A percentile compares a stretch with the other conserved stretches of the same genome.
These are phyloP conservation scores for Epichloe elymi DNA, from an alignment of 2,329 filamentous ascomycete genomes.

Conservation along the genomic window DNA sequence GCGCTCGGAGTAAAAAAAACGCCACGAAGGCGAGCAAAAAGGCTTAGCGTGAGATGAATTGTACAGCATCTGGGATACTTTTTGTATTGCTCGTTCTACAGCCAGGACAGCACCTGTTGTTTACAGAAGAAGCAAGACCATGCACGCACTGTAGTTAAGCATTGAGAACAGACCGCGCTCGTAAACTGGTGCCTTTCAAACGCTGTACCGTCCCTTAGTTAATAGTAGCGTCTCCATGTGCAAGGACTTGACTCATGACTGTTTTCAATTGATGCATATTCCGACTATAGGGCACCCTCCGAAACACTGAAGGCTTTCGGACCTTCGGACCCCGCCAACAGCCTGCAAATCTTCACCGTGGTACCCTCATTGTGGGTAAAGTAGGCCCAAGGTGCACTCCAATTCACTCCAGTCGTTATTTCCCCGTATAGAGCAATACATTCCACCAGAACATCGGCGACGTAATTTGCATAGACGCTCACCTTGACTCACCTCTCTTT, in stretches of 20 bases:
- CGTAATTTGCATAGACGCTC: neutral
- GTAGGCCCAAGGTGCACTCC: neutral
- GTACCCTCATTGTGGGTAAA: neutral
- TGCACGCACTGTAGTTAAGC: neutral
- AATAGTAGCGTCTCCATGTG: neutral
- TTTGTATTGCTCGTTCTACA: neutral
- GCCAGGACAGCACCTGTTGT: neutral
- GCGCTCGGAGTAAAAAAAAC: neutral
- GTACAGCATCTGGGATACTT: neutral
- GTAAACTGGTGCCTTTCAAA: neutral
- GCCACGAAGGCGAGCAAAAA: neutral
- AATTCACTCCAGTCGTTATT: neutral
- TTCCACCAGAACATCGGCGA: neutral
- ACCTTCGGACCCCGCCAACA: slow-evolving; percentile 7
- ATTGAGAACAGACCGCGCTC: neutral
- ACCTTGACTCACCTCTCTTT: neutral
- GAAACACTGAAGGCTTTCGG: neutral
- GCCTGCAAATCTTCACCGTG: neutral
- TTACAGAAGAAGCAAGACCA: neutral
- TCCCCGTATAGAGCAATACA: neutral
- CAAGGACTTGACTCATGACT: neutral
- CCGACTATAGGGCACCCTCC: slow-evolving; percentile 15
- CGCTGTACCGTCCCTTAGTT: neutral
- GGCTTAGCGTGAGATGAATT: neutral
- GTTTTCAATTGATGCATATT: slow-evolving; percentile 12